phyloP scores from a whole-genome alignment of 257 asterid species.

The Paulownia fortunei region DNA sequence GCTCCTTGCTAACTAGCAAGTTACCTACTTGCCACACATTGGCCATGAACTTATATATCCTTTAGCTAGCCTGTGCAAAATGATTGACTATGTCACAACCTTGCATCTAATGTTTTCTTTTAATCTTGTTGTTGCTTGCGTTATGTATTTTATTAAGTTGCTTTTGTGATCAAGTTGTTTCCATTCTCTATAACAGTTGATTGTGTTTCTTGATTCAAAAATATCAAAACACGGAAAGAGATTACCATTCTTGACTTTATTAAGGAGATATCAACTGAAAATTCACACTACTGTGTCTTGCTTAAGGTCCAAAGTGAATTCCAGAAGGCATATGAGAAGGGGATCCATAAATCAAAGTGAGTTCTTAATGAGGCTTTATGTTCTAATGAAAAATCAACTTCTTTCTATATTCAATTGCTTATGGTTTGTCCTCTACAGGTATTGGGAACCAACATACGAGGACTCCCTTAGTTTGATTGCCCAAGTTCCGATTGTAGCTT shows the following conservation, averaged over 20 bases:
- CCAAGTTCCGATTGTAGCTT: constrained; percentile 86
- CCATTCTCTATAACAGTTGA: neutral
- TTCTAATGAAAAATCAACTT: neutral
- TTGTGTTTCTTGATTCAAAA: neutral
- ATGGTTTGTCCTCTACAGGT: constrained; percentile 50
- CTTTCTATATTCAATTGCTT: constrained; percentile 33
- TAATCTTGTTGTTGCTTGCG: constrained; percentile 8
- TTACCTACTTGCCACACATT: neutral
- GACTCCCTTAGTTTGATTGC: constrained; percentile 98
- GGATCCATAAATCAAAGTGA: constrained; percentile 95
- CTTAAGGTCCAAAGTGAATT: constrained; percentile 94
- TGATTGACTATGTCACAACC: constrained; percentile 3
- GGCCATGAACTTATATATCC: constrained; percentile 3
- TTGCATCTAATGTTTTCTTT: neutral
- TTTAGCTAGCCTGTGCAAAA: neutral
- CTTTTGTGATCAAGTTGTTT: constrained; percentile 4
- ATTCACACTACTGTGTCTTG: constrained; percentile 31
- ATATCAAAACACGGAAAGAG: neutral
- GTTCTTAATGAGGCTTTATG: constrained; percentile 35
- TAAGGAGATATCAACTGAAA: constrained; percentile 30
- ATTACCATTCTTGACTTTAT: constrained; percentile 7
- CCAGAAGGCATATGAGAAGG: constrained; percentile 98
- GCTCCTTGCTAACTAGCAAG: constrained; percentile 2
- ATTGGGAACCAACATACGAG: constrained; percentile 96
- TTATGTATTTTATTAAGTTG: constrained; percentile 15